Percentiles rank a stretch among this genome's conserved stretches.
phyloP scores from a whole-genome alignment of 2,329 filamentous ascomycete species.

The Alternaria alternata region DNA sequence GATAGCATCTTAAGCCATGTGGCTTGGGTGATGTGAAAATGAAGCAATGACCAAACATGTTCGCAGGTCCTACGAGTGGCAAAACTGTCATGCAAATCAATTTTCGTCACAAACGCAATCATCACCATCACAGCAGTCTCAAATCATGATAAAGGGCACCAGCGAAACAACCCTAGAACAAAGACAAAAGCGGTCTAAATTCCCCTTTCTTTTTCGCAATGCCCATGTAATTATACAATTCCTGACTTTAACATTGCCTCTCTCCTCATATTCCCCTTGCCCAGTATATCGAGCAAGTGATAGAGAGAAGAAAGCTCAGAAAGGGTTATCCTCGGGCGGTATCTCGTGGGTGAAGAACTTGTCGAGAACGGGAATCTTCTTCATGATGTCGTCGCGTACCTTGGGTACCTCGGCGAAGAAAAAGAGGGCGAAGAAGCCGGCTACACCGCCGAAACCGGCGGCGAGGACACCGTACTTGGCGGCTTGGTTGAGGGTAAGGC shows the following conservation, averaged over 20 bases:
- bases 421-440: conserved; percentile 68
- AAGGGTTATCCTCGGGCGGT: conserved; percentile 70
- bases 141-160: no score
- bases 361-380: conserved; percentile 67
- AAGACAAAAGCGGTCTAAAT: conserved; percentile 7
- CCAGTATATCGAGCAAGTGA: no score
- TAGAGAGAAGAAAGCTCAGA: conserved; percentile 41
- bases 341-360: conserved; percentile 65
- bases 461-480: conserved; percentile 56
- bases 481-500: conserved; percentile 55
- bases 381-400: conserved; percentile 68
- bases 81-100: not conserved
- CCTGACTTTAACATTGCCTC: conserved; percentile 7
- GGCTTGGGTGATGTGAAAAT: conserved; percentile 35
- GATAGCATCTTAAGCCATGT: conserved; percentile 23
- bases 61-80: not conserved
- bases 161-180: not conserved
- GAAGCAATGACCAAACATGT: conserved; percentile 32
- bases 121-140: not conserved
- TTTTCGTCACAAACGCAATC: not conserved
- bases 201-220: not conserved
- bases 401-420: conserved; percentile 71
- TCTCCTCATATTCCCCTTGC: no score
- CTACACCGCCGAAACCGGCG: conserved; percentile 64
- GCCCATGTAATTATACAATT: conserved; percentile 17